A percentile compares a stretch with the other conserved stretches of the same genome.
Evolutionary conservation across 2,329 filamentous ascomycete genomes (phyloP).

Genomic region (Botrytis fabae): DNA sequence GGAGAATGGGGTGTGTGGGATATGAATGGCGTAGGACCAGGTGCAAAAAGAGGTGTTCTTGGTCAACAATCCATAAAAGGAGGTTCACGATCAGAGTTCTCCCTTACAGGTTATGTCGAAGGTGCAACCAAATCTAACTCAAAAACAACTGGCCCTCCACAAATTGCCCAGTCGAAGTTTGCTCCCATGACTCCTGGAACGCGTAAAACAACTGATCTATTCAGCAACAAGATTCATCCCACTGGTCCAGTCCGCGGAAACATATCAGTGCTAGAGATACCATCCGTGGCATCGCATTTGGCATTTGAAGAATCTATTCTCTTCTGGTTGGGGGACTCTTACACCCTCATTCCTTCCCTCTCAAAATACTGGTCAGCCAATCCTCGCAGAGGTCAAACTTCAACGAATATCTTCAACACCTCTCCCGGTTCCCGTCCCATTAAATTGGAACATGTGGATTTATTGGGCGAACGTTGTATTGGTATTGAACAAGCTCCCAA

Average conservation of each 20-base stretch:
- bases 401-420: constrained; percentile 35
- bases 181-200: constrained; percentile 66
- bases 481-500: constrained; percentile 38
- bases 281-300: constrained; percentile 32
- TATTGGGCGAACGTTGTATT: constrained; percentile 40
- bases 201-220: constrained; percentile 42
- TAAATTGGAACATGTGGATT: constrained; percentile 38
- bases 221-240: constrained; percentile 28
- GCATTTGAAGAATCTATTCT: constrained; percentile 39
- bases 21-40: constrained; percentile 58
- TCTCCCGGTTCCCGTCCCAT: constrained; percentile 33
- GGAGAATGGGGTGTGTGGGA: constrained; percentile 71
- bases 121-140: constrained; percentile 46
- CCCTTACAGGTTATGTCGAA: constrained; percentile 59
- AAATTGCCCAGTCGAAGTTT: constrained; percentile 50
- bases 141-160: constrained; percentile 28
- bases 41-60: constrained; percentile 46
- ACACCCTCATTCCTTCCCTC: constrained; percentile 39
- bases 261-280: constrained; percentile 39
- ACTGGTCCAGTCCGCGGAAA: constrained; percentile 31
- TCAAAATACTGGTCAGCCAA: constrained; percentile 40
- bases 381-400: constrained; percentile 28
- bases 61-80: constrained; percentile 48
- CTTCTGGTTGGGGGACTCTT: constrained; percentile 41
- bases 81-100: constrained; percentile 59